Conservation (phyloP, 768 basidiomycete genomes). For the Leccinum variicolor region DNA sequence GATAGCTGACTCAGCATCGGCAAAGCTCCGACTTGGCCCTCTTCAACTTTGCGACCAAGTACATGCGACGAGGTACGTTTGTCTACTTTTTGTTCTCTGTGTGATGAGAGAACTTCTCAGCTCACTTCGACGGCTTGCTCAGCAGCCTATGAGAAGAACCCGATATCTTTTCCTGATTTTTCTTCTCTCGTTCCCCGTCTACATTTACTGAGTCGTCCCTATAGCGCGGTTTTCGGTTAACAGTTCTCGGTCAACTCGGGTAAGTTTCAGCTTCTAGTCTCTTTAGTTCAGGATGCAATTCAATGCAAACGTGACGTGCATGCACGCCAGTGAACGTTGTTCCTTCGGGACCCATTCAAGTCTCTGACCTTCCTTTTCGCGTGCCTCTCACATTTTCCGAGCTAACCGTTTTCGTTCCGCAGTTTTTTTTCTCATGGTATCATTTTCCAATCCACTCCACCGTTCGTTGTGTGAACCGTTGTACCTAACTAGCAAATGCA, state of each 20-base stretch:
- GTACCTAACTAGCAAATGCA: conserved; percentile 16
- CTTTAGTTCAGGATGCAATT: conserved; percentile 40
- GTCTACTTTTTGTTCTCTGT: not conserved
- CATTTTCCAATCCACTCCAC: not conserved
- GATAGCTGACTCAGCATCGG: not conserved
- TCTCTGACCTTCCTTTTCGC: conserved; percentile 50
- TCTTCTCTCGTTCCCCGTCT: not conserved
- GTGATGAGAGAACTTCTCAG: conserved; percentile 45
- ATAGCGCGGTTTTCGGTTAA: not conserved
- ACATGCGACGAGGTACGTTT: conserved; percentile 4
- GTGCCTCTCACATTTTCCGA: not conserved
- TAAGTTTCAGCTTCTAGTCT: conserved; percentile 10
- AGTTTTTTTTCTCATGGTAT: not conserved
- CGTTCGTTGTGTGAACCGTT: conserved; percentile 4
- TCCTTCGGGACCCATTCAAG: conserved; percentile 82
- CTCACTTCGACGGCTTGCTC: conserved; percentile 60
- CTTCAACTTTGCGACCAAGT: not conserved
- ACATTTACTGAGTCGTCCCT: conserved; percentile 3
- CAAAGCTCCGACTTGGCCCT: not conserved
- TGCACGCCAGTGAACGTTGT: conserved; percentile 50
- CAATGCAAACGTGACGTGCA: conserved; percentile 56
- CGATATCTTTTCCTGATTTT: conserved; percentile 39
- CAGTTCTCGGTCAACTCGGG: not conserved
- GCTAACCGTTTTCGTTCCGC: conserved; percentile 14
- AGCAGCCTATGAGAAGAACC: conserved; percentile 51